Conservation (phyloP, 2,329 filamentous ascomycete species). For the Sporothrix variecibatus region DNA sequence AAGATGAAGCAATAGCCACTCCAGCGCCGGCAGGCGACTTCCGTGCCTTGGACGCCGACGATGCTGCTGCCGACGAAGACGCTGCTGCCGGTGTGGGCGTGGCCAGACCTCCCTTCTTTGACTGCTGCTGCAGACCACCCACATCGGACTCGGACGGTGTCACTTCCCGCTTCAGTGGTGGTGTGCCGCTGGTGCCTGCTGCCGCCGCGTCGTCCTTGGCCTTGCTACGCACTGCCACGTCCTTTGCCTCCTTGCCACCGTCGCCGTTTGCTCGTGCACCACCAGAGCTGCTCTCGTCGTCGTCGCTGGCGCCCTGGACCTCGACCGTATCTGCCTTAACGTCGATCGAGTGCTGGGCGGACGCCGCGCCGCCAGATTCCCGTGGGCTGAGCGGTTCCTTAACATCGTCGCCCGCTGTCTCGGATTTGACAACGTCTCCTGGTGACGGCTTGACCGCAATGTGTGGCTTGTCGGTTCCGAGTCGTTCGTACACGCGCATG, state of each 20-base stretch:
- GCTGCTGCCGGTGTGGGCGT: slow-evolving; percentile 24
- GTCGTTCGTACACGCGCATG: slow-evolving; percentile 50
- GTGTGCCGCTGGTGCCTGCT: background rate
- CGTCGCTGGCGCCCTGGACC: slow-evolving; percentile 35
- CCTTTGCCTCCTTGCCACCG: background rate
- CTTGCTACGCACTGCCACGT: background rate
- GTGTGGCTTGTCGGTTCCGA: slow-evolving; percentile 56
- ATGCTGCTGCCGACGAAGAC: slow-evolving; percentile 30
- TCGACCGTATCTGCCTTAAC: slow-evolving; percentile 51
- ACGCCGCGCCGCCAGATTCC: slow-evolving; percentile 53
- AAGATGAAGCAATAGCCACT: background rate
- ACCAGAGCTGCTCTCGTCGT: slow-evolving; percentile 34
- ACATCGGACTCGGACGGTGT: slow-evolving; percentile 19
- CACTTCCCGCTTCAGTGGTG: slow-evolving; percentile 24
- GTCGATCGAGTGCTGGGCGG: slow-evolving; percentile 53
- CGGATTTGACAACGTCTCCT: slow-evolving; percentile 37
- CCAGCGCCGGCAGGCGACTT: background rate
- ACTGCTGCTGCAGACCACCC: background rate
- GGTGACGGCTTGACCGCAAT: slow-evolving; percentile 38
- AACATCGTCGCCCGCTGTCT: slow-evolving; percentile 37
- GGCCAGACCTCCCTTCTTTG: background rate
- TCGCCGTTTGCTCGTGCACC: background rate
- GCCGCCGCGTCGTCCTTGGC: background rate
- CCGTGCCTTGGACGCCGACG: slow-evolving; percentile 21
- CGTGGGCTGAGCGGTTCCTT: slow-evolving; percentile 54